These are phyloP conservation scores for Syzygium oleosum DNA, from an alignment of 345 rosid genomes.

Conservation along the genomic window DNA sequence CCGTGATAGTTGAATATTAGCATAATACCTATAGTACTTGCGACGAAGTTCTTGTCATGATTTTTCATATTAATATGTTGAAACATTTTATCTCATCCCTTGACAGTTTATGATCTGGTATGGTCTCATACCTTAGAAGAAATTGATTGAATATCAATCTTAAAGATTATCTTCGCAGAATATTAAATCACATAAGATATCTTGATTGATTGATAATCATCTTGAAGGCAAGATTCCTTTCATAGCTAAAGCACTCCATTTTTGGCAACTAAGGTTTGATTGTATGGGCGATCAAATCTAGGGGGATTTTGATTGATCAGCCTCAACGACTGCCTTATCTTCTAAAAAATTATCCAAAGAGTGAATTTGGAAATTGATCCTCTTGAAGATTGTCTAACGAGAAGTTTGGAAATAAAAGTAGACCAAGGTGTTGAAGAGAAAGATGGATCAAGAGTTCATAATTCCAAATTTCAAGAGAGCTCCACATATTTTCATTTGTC, in stretches of 20 bases:
- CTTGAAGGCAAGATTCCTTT: background rate
- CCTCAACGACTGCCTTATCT: background rate
- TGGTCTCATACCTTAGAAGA: background rate
- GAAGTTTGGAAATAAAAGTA: background rate
- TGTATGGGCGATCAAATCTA: background rate
- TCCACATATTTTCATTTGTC: background rate
- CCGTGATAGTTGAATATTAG: background rate
- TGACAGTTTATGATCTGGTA: background rate
- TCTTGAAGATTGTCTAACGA: background rate
- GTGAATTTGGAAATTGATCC: background rate
- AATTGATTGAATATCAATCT: background rate
- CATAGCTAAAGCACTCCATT: background rate
- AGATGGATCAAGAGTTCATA: background rate
- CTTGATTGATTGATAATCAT: background rate
- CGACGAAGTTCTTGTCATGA: background rate
- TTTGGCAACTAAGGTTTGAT: background rate
- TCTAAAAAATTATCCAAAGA: background rate
- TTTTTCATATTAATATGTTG: background rate
- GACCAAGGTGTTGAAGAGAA: background rate
- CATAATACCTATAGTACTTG: background rate
- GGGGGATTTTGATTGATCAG: background rate
- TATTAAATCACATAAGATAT: background rate
- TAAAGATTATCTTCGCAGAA: background rate
- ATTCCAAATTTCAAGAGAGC: background rate
- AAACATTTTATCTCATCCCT: too few relatives aligned